A percentile compares a stretch with the other conserved stretches of the same genome.
Evolutionary conservation across 352 stramenopile genomes (phyloP).

Genomic region (Pseudoperonospora humuli): DNA sequence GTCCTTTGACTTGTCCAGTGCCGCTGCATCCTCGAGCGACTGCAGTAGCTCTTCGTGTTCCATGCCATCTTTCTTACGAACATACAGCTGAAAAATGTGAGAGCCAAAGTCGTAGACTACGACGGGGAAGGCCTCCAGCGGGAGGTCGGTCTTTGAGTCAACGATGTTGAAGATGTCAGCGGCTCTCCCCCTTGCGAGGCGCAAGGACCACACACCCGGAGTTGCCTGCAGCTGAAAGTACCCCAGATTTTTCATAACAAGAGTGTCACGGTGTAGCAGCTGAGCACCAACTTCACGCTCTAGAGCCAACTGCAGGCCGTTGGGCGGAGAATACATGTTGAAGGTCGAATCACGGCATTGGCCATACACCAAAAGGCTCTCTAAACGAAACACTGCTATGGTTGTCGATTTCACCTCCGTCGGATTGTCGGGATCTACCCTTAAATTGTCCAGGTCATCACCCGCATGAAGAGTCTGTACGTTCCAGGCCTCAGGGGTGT

Average conservation of each 20-base stretch:
- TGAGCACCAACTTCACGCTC: slow-evolving; percentile 53
- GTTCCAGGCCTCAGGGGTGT: slow-evolving; percentile 90
- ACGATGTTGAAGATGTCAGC: slow-evolving; percentile 78
- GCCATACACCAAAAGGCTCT: slow-evolving; percentile 86
- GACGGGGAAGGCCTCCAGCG: slow-evolving; percentile 32
- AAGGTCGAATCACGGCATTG: slow-evolving; percentile 85
- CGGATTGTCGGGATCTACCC: slow-evolving; percentile 51
- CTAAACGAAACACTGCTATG: slow-evolving; percentile 77
- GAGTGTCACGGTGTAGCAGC: slow-evolving; percentile 86
- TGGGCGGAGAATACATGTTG: slow-evolving; percentile 72
- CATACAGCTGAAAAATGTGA: slow-evolving; percentile 79
- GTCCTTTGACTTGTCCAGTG: slow-evolving; percentile 4
- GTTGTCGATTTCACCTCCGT: slow-evolving; percentile 50
- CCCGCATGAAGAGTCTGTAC: slow-evolving; percentile 68
- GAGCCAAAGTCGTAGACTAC: slow-evolving; percentile 86
- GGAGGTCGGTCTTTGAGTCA: slow-evolving; percentile 33
- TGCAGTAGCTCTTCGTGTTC: slow-evolving; percentile 66
- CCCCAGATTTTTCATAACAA: slow-evolving; percentile 99
- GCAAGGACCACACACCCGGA: slow-evolving; percentile 91
- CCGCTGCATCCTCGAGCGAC: slow-evolving; percentile 18
- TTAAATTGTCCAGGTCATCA: slow-evolving; percentile 91
- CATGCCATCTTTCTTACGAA: slow-evolving; percentile 87
- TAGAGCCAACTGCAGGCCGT: slow-evolving; percentile 89
- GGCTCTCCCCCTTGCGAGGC: slow-evolving; percentile 77
- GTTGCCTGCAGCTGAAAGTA: slow-evolving; percentile 99